phyloP scores from a whole-genome alignment of 176 grass and related monocot genomes.

The Aegilops sharonensis region DNA sequence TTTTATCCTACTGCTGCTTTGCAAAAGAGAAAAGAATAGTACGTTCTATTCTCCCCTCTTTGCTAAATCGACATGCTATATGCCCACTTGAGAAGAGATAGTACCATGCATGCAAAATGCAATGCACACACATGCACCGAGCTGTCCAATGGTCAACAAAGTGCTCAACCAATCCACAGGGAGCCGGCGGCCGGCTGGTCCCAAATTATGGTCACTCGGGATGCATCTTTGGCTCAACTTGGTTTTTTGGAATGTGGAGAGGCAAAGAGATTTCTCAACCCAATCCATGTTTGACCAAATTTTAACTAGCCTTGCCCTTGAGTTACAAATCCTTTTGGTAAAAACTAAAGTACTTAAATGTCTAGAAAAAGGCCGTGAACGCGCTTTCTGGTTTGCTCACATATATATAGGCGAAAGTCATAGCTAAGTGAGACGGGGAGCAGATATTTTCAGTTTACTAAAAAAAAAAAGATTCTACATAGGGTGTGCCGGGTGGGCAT shows the following conservation, averaged over 20 bases:
- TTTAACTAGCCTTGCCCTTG: not conserved
- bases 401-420: too few relatives aligned
- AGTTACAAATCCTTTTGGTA: not conserved
- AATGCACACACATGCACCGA: not conserved
- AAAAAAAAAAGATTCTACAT: not conserved
- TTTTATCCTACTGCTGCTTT: not conserved
- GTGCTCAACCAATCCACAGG: slow-evolving; percentile 7
- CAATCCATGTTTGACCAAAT: slow-evolving; percentile 1
- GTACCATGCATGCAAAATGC: not conserved
- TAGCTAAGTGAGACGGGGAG: not conserved
- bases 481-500: not conserved
- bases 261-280: not conserved
- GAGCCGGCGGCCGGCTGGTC: not conserved
- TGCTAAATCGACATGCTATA: not conserved
- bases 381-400: not conserved
- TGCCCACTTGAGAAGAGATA: slow-evolving; percentile 8
- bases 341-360: not conserved
- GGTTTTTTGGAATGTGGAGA: not conserved
- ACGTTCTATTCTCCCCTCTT: not conserved
- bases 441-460: not conserved
- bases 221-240: slow-evolving; percentile 7
- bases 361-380: not conserved
- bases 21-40: not conserved
- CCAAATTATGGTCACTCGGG: not conserved
- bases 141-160: slow-evolving; percentile 30